Conservation (phyloP, 2,329 filamentous ascomycete genomes). For the Akanthomyces uredinophilus region DNA sequence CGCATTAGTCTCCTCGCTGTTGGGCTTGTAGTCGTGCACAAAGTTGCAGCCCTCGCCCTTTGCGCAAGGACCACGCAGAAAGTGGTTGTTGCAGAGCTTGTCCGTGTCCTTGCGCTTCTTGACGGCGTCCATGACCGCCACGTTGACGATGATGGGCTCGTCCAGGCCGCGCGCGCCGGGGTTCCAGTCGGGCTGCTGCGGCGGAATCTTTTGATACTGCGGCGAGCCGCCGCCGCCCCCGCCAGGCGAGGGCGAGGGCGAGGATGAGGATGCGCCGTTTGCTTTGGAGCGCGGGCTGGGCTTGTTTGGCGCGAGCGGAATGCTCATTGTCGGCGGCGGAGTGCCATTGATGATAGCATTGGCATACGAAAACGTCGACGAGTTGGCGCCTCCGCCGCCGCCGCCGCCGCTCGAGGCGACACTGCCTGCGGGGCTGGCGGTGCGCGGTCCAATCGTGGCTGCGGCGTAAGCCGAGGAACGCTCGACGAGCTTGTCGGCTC, state of each 20-base stretch:
- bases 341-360: slow-evolving; percentile 36
- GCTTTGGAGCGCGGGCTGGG: slow-evolving; percentile 17
- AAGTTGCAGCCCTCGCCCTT: slow-evolving; percentile 53
- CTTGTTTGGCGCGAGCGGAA: slow-evolving; percentile 35
- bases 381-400: slow-evolving; percentile 27
- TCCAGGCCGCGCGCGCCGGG: slow-evolving; percentile 53
- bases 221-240: neutral
- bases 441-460: slow-evolving; percentile 13
- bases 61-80: slow-evolving; percentile 51
- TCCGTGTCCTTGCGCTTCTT: slow-evolving; percentile 50
- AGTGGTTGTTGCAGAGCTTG: slow-evolving; percentile 60
- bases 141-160: slow-evolving; percentile 42
- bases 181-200: slow-evolving; percentile 40
- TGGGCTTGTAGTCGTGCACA: slow-evolving; percentile 50
- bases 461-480: slow-evolving; percentile 20
- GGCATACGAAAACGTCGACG: slow-evolving; percentile 29
- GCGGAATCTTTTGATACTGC: slow-evolving; percentile 22
- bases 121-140: slow-evolving; percentile 45
- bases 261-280: neutral
- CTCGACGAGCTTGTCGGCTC: slow-evolving; percentile 45
- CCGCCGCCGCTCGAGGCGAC: slow-evolving; percentile 34
- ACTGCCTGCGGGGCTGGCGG: slow-evolving; percentile 30
- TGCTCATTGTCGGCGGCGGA: slow-evolving; percentile 37
- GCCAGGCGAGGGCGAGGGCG: neutral
- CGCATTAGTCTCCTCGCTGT: slow-evolving; percentile 49